These are phyloP conservation scores for Ustilaginoidea virens DNA, from an alignment of 2,329 filamentous ascomycete genomes.

Conservation along the genomic window DNA sequence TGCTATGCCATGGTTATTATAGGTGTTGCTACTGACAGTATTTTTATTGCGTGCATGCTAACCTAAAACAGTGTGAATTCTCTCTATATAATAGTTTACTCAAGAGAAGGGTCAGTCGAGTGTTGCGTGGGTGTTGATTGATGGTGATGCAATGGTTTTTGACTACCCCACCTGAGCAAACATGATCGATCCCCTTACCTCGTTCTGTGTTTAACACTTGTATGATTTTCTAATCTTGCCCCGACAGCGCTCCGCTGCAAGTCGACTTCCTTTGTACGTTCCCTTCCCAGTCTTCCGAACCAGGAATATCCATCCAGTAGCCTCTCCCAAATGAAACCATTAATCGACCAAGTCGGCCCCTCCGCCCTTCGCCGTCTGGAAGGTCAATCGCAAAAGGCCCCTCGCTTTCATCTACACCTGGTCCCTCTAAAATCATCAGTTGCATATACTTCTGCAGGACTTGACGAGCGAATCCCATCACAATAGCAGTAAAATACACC, in stretches of 20 bases:
- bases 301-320: slow-evolving; percentile 68
- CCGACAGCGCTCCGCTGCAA: slow-evolving; percentile 15
- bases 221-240: too few species aligned
- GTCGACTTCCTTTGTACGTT: slow-evolving; percentile 42
- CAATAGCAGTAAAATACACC: slow-evolving; percentile 69
- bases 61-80: too few species aligned
- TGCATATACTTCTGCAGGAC: slow-evolving; percentile 52
- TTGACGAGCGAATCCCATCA: slow-evolving; percentile 69
- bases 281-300: slow-evolving; percentile 53
- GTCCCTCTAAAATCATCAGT: slow-evolving; percentile 30
- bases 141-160: too few species aligned
- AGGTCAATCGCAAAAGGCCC: slow-evolving; percentile 55
- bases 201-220: too few species aligned
- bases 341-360: slow-evolving; percentile 59
- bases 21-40: too few species aligned
- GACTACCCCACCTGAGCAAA: too few species aligned
- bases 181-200: too few species aligned
- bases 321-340: slow-evolving; percentile 60
- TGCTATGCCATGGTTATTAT: too few species aligned
- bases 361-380: slow-evolving; percentile 66
- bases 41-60: too few species aligned
- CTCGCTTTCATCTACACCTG: slow-evolving; percentile 30
- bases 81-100: too few species aligned
- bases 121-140: too few species aligned
- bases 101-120: too few species aligned